These are phyloP conservation scores for Podospora comata DNA, from an alignment of 495 filamentous ascomycete genomes.

Conservation along the genomic window DNA sequence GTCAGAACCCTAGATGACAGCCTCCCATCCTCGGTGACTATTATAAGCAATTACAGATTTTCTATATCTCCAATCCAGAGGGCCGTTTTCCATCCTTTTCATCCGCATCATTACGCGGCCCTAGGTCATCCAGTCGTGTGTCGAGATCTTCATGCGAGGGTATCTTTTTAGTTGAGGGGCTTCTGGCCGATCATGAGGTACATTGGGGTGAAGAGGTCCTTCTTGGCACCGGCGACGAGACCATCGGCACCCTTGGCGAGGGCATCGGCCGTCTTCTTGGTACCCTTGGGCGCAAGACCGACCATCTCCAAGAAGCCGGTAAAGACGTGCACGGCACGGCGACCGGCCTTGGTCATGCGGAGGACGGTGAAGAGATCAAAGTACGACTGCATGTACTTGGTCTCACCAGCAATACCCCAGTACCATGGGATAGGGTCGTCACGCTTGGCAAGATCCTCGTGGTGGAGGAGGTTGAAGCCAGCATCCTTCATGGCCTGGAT, in stretches of 20 bases:
- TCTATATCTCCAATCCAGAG: constrained; percentile 14
- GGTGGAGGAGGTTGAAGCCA: constrained; percentile 78
- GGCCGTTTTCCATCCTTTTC: constrained; percentile 8
- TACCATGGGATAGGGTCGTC: constrained; percentile 84
- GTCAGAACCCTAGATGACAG: constrained; percentile 4
- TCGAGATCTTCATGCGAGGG: constrained; percentile 5
- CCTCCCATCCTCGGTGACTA: constrained; percentile 16
- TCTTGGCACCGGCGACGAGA: constrained; percentile 83
- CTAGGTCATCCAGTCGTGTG: constrained; percentile 16
- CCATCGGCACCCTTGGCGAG: constrained; percentile 80
- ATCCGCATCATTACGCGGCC: constrained; percentile 26
- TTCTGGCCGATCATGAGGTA: constrained; percentile 97
- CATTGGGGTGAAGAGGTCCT: constrained; percentile 98
- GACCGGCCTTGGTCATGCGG: constrained; percentile 85
- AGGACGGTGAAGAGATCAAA: constrained; percentile 82
- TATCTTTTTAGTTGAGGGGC: constrained; percentile 48
- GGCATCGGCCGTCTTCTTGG: constrained; percentile 93
- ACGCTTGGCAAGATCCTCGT: constrained; percentile 88
- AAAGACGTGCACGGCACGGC: constrained; percentile 71
- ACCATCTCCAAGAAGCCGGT: constrained; percentile 74
- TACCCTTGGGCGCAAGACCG: constrained; percentile 73
- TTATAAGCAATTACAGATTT: constrained; percentile 16
- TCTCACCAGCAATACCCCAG: constrained; percentile 78
- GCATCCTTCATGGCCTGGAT: constrained; percentile 81
- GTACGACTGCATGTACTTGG: constrained; percentile 75